Percentiles rank a stretch among this genome's conserved stretches.
These are phyloP conservation scores for Mycocentrospora acerina DNA, from an alignment of 2,329 filamentous ascomycete species.

Conservation along the genomic window DNA sequence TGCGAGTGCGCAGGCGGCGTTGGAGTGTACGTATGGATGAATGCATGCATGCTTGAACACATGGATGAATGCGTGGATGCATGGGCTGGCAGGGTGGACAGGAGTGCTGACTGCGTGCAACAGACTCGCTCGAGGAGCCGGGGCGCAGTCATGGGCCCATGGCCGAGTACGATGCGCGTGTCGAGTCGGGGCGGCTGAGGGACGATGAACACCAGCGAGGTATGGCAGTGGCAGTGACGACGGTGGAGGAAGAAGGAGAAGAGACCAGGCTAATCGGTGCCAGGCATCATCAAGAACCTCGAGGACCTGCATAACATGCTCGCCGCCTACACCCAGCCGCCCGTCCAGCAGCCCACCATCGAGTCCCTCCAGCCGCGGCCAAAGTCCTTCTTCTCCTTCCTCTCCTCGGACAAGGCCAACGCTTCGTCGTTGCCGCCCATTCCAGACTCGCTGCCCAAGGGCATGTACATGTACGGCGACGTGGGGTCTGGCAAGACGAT, in stretches of 20 bases:
- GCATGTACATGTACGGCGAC: constrained; percentile 93
- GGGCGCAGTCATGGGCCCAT: constrained; percentile 64
- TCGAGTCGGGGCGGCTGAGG: constrained; percentile 69
- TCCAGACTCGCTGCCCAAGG: constrained; percentile 75
- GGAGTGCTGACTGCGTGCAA: no score
- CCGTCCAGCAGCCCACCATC: constrained; percentile 74
- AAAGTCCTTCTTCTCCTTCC: constrained; percentile 62
- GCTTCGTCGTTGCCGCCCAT: constrained; percentile 53
- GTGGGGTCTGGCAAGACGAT: constrained; percentile 98
- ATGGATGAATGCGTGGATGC: no score
- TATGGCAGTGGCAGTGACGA: constrained; percentile 44
- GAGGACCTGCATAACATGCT: constrained; percentile 88
- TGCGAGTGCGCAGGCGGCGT: constrained; percentile 24
- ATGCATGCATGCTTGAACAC: no score
- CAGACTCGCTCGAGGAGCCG: constrained; percentile 15
- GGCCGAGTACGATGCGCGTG: constrained; percentile 82
- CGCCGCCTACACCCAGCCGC: constrained; percentile 68
- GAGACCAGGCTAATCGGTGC: constrained; percentile 5
- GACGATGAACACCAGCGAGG: constrained; percentile 92
- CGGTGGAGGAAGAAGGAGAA: no score
- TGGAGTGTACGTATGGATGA: constrained; percentile 23
- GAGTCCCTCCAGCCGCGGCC: constrained; percentile 64
- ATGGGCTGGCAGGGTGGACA: no score
- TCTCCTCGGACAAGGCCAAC: constrained; percentile 48
- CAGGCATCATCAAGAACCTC: constrained; percentile 83